These are phyloP conservation scores for Croton setiger DNA, from an alignment of 441 rosid species.

Conservation along the genomic window DNA sequence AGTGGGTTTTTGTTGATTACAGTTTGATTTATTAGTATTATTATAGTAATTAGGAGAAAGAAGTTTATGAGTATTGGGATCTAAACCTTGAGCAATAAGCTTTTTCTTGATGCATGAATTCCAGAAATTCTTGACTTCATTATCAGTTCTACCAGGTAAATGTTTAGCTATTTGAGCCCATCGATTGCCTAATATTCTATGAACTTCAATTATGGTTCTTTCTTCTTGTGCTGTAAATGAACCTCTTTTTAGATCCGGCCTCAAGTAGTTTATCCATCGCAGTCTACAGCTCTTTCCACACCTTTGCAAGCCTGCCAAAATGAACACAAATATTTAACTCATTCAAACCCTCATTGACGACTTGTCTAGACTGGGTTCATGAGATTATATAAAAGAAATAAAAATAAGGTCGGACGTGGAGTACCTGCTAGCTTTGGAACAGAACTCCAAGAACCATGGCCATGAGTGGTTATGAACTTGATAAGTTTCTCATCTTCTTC, in stretches of 20 bases:
- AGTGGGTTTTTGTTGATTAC: constrained; percentile 14
- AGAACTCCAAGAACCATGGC: constrained; percentile 58
- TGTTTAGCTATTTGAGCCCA: constrained; percentile 68
- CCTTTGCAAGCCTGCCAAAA: constrained; percentile 33
- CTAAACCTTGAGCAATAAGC: constrained; percentile 50
- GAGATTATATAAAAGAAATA: background rate
- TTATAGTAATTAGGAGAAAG: constrained; percentile 11
- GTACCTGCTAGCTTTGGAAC: constrained; percentile 51
- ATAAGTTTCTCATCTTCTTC: constrained; percentile 58
- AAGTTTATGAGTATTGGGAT: constrained; percentile 45
- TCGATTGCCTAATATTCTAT: constrained; percentile 48
- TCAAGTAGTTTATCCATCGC: constrained; percentile 59
- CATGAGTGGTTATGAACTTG: constrained; percentile 37
- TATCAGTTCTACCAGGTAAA: constrained; percentile 59
- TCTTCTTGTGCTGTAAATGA: constrained; percentile 46
- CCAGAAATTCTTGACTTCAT: constrained; percentile 63
- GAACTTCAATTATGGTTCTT: constrained; percentile 44
- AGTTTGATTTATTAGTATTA: background rate
- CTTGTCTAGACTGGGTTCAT: background rate
- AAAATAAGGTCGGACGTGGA: background rate
- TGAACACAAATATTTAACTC: no score
- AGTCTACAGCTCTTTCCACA: constrained; percentile 65
- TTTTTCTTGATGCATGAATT: constrained; percentile 57
- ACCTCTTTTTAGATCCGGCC: constrained; percentile 58
- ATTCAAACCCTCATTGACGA: no score